Evolutionary conservation across 2,329 filamentous ascomycete genomes (phyloP), one percentile per base, ranked within the genome.

Genomic region (Scedosporium apiospermum): DNA sequence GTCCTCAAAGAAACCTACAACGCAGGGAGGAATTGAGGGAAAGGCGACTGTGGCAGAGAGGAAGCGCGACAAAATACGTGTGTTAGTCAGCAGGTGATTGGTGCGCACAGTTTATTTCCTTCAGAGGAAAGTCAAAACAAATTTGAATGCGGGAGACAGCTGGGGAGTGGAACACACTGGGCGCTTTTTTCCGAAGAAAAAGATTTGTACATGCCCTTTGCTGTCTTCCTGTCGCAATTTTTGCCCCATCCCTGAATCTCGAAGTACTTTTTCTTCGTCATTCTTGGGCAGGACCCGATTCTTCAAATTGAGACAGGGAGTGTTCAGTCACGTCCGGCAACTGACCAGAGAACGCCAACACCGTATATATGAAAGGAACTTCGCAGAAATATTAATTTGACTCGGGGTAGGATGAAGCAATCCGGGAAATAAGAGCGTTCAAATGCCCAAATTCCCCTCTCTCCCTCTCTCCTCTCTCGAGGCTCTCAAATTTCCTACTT

Each of bases 1-100:
- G 4, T 38, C 34, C 10, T 14, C 34, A 38, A 38, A 14, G 34
- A 4, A 38, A 38, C 34, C 10, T 38, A n/a, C n/a, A n/a, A n/a
- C n/a, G n/a, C n/a, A 57, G 21, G 34, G 23, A 57, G 34, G 26
- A 42, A 38, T 38, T 41, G 55, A 16, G 23, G 23, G 26, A 18
- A 30, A 57, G 30, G n/a, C 6, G n/a, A 57, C n/a, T 51, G 57
- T 27, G 26, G 26, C 27, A 49, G 58, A 60, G 61, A 61, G 10
- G 59, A 53, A 62, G 62, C 51, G 51, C 63, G 63, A 65, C 63
- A 65, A 65, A 65, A 53, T 58, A 57, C 23, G 41, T 16, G 23
- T 30, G 23, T 57, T 41, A 62, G 51, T 55, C 51, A 55, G 21
- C 51, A 16, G 23, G 18, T 55, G 57, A 38, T 58, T 58, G 30